Conservation (phyloP, 306 rosid species). For the Herpetospermum pedunculosum region DNA sequence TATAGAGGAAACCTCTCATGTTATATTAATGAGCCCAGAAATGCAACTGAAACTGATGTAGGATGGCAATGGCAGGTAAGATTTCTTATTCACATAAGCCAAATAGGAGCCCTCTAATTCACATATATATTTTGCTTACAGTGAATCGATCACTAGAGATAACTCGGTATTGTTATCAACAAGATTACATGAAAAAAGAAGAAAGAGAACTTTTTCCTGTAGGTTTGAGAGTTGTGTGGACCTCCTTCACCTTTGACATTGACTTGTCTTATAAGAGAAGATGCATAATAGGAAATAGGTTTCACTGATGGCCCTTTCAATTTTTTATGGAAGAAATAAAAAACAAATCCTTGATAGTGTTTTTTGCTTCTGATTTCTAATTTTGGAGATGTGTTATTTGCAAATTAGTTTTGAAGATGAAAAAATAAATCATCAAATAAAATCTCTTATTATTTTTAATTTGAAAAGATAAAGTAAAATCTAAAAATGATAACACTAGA, state of each 20-base stretch:
- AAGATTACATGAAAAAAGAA: background rate
- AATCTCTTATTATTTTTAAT: background rate
- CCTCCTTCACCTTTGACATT: background rate
- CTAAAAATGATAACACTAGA: background rate
- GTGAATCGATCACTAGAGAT: background rate
- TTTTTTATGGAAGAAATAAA: too few species aligned
- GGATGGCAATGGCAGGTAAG: conserved; percentile 87
- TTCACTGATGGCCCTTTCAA: background rate
- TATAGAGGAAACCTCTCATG: conserved; percentile 25
- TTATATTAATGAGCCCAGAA: conserved; percentile 21
- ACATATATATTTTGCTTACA: background rate
- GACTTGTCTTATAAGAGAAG: background rate
- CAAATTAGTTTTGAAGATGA: background rate
- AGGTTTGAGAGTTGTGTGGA: background rate
- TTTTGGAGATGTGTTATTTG: background rate
- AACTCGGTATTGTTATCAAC: background rate
- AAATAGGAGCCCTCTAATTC: background rate
- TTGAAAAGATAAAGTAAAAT: background rate
- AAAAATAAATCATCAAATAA: background rate
- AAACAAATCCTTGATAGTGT: too few species aligned
- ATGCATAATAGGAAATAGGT: background rate
- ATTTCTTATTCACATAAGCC: background rate
- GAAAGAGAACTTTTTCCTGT: background rate
- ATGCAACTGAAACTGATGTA: background rate
- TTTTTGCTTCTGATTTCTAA: too few species aligned